phyloP scores from a whole-genome alignment of 2,329 filamentous ascomycete species.

The Metarhizium guizhouense region DNA sequence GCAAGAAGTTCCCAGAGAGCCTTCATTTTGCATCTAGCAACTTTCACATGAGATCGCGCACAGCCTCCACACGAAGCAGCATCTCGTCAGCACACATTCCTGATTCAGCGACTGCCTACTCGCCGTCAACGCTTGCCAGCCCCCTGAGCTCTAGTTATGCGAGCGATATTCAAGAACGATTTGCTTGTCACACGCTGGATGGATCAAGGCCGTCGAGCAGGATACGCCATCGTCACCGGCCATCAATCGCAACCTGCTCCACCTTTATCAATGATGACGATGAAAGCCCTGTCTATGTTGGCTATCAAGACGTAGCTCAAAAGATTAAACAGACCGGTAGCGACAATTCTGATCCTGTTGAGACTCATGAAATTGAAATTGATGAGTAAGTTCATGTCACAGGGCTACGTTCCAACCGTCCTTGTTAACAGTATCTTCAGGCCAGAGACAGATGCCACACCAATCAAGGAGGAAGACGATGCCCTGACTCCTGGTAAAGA shows the following conservation, averaged over 20 bases:
- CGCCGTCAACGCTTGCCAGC: conserved; percentile 24
- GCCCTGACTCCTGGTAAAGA: conserved; percentile 4
- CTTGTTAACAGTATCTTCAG: neutral
- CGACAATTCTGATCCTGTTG: neutral
- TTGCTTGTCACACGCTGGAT: conserved; percentile 17
- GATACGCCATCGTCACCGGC: conserved; percentile 23
- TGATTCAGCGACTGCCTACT: conserved; percentile 29
- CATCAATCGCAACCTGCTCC: conserved; percentile 26
- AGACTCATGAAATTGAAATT: neutral
- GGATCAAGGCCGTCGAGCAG: conserved; percentile 17
- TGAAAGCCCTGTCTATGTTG: conserved; percentile 17
- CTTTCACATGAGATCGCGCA: conserved; percentile 25
- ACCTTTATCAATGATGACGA: conserved; percentile 29
- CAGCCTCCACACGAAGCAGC: conserved; percentile 28
- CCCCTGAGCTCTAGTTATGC: conserved; percentile 27
- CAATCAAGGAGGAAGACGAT: conserved; percentile 8
- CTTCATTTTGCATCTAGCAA: conserved; percentile 18
- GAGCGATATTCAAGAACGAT: conserved; percentile 23
- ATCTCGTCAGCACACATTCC: conserved; percentile 27
- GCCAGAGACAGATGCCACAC: conserved; percentile 3
- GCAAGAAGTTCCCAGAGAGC: conserved; percentile 21
- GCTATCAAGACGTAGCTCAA: conserved; percentile 13
- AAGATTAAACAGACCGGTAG: neutral
- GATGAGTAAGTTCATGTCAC: neutral
- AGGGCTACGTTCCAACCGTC: neutral